phyloP scores from a whole-genome alignment of 331 rosid genomes.

The Dryas integrifolia region DNA sequence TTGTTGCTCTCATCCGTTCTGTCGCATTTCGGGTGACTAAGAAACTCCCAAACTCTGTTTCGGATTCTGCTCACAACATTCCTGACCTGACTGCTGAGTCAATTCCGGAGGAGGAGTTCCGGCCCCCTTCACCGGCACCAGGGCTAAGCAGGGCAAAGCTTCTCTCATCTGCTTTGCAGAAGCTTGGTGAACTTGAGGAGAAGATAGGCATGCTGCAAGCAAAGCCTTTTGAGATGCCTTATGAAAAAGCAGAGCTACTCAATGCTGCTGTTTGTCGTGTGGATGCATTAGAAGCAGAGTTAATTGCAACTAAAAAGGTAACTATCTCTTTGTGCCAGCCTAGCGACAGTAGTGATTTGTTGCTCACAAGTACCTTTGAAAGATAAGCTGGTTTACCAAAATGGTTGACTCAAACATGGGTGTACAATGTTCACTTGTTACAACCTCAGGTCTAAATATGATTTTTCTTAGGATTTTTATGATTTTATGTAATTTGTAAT shows the following conservation, averaged over 20 bases:
- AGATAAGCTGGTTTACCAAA: no score
- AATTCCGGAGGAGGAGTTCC: constrained; percentile 43
- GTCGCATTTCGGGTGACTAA: constrained; percentile 30
- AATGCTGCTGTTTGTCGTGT: constrained; percentile 89
- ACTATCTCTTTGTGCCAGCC: background rate
- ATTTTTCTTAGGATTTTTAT: no score
- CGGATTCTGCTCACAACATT: constrained; percentile 28
- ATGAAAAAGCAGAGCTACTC: constrained; percentile 76
- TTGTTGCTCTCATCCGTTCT: constrained; percentile 41
- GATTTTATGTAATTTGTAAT: no score
- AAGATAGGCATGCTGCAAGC: constrained; percentile 63
- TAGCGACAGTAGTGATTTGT: background rate
- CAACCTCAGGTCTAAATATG: no score
- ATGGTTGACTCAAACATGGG: no score
- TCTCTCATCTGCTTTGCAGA: constrained; percentile 54
- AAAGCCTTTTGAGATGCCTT: constrained; percentile 76
- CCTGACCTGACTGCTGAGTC: constrained; percentile 31
- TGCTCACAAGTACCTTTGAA: background rate
- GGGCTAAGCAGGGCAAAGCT: constrained; percentile 35
- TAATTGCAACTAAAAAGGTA: constrained; percentile 80
- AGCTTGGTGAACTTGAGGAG: constrained; percentile 68
- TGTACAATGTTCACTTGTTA: no score
- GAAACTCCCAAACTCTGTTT: constrained; percentile 26
- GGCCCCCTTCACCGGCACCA: constrained; percentile 64
- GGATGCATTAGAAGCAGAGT: constrained; percentile 88